These are phyloP conservation scores for Xylaria sp. DNA, from an alignment of 2,329 filamentous ascomycete genomes.

Conservation along the genomic window DNA sequence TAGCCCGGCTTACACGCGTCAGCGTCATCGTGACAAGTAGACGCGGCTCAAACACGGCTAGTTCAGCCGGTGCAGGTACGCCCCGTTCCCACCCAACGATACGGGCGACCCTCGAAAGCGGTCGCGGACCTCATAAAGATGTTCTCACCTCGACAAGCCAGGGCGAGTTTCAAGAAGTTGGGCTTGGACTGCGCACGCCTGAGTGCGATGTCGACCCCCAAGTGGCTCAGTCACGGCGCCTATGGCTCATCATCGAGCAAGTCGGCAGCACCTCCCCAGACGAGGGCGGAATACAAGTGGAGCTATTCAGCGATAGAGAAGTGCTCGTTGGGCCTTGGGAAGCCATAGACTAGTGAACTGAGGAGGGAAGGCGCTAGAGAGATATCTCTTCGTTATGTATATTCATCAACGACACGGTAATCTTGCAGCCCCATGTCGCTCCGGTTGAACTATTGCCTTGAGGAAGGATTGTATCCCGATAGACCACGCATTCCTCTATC, in stretches of 20 bases:
- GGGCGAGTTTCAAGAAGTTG: slow-evolving; percentile 74
- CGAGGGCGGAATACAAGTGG: slow-evolving; percentile 55
- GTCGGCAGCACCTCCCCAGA: slow-evolving; percentile 56
- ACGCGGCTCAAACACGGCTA: slow-evolving; percentile 16
- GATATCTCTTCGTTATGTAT: background rate
- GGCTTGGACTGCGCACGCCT: slow-evolving; percentile 66
- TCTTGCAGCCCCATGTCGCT: background rate
- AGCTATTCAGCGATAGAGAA: slow-evolving; percentile 56
- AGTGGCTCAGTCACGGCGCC: slow-evolving; percentile 52
- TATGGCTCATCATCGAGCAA: slow-evolving; percentile 84
- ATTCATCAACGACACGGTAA: background rate
- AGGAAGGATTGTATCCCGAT: too few relatives aligned
- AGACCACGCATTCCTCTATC: too few relatives aligned
- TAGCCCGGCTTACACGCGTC: slow-evolving; percentile 63
- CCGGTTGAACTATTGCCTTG: too few relatives aligned
- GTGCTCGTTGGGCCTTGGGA: slow-evolving; percentile 54
- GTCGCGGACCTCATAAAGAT: slow-evolving; percentile 70
- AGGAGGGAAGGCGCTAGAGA: background rate
- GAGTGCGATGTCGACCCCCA: slow-evolving; percentile 77
- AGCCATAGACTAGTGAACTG: slow-evolving; percentile 14
- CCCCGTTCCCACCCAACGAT: slow-evolving; percentile 51
- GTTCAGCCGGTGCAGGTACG: slow-evolving; percentile 34
- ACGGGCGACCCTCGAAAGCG: slow-evolving; percentile 74
- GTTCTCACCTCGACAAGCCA: slow-evolving; percentile 68
- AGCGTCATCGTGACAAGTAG: slow-evolving; percentile 55